A percentile compares a stretch with the other conserved stretches of the same genome.
These are phyloP conservation scores for Solanum hybrid DNA, from an alignment of 305 asterid genomes.

Conservation along the genomic window DNA sequence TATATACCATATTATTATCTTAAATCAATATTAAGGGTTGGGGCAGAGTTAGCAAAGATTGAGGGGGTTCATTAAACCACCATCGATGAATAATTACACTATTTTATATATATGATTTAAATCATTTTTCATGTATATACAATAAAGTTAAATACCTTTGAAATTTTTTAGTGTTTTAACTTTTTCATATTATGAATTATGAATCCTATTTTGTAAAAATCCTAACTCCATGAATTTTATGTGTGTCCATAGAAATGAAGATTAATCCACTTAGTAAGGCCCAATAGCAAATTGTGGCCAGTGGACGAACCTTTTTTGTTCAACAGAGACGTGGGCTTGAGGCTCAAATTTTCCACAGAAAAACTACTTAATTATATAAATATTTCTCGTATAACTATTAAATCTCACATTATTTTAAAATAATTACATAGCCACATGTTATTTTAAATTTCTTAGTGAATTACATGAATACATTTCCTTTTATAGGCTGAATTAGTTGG, in stretches of 20 bases:
- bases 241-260: not conserved
- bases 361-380: not conserved
- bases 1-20: not conserved
- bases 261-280: not conserved
- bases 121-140: too few species aligned
- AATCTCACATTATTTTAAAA: not conserved
- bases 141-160: not conserved
- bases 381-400: not conserved
- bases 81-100: not conserved
- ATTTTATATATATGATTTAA: not conserved
- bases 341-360: not conserved
- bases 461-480: not conserved
- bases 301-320: not conserved
- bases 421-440: not conserved
- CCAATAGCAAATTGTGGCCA: not conserved
- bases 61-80: not conserved
- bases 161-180: not conserved
- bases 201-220: not conserved
- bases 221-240: not conserved
- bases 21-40: not conserved
- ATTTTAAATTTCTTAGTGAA: not conserved
- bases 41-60: not conserved
- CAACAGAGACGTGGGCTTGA: not conserved
- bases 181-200: not conserved
- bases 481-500: not conserved